Evolutionary conservation across 176 grass and related monocot species (phyloP), one percentile per base, ranked within the genome.

Genomic region (Avena eriantha): DNA sequence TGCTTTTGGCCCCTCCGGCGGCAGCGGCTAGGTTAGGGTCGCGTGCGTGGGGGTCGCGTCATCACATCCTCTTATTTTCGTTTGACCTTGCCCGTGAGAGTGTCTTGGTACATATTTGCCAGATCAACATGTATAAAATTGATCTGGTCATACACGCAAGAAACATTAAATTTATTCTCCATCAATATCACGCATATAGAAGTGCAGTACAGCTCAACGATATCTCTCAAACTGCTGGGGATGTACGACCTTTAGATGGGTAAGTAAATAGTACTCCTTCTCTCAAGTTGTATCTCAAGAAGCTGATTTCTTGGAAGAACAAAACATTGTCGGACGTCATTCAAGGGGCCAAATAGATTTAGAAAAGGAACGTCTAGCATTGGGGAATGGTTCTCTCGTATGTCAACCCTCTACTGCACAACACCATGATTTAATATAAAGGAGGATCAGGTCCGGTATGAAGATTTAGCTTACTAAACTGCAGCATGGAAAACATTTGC

Each of bases 341-440:
- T 31, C 49, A 46, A 56, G 70, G 84, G 69, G 36, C 65, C 31
- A 73, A 79, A 81, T 19, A 87, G 80, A 85, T 85, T 85, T 77
- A 76, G 18, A 11, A 9, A 69, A 50, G 39, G 59, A 22, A 81
- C 66, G 16, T 72, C 43, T 88, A 41, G 61, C 41, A 65, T 18
- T 70, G 48, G 22, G 58, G 86, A 51, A 54, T 55, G 70, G 70
- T 47, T 82, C 47, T 64, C 73, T 10, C 73, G 14, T 24, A 84
- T 64, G 56, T 77, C 73, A 85, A 77, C 83, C 67, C 77, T 78
- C 85, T 65, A 39, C 36, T 5, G 56, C 86, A 63, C 50, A 77
- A 56, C 16, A 77, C 55, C 8, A 7, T 21, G 55, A 78, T 82
- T 63, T 36, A 85, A 60, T 29, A 85, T 59, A 51, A 22, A 57